These are phyloP conservation scores for Dothideomycetes sp. DNA, from an alignment of 2,329 filamentous ascomycete species.

Conservation along the genomic window DNA sequence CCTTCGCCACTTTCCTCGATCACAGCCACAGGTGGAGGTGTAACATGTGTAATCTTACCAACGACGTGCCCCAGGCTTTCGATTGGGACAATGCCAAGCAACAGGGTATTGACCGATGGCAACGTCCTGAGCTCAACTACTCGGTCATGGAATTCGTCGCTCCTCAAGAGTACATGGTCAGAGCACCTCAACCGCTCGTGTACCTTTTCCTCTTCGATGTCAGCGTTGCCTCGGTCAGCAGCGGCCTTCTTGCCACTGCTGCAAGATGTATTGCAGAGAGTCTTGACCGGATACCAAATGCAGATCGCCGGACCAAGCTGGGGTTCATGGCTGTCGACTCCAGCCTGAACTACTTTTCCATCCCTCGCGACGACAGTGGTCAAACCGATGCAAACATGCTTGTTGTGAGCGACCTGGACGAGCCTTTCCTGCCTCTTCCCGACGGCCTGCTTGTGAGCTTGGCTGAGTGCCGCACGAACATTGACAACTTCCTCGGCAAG, in stretches of 20 bases:
- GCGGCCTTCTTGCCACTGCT: constrained; percentile 80
- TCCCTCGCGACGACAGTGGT: constrained; percentile 80
- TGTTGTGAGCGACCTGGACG: constrained; percentile 87
- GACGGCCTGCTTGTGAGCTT: constrained; percentile 83
- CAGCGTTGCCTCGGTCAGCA: constrained; percentile 80
- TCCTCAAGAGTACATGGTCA: constrained; percentile 98
- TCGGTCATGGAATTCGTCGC: constrained; percentile 96
- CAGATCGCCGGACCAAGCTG: constrained; percentile 79
- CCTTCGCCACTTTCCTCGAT: constrained; percentile 91
- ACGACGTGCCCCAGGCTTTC: constrained; percentile 97
- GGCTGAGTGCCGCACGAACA: constrained; percentile 77
- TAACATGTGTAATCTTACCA: constrained; percentile 99
- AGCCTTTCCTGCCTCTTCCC: constrained; percentile 91
- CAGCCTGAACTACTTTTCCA: constrained; percentile 89
- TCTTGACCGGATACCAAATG: constrained; percentile 94
- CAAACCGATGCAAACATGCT: constrained; percentile 80
- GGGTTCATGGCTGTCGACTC: constrained; percentile 95
- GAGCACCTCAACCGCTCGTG: constrained; percentile 86
- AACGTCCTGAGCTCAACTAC: constrained; percentile 85
- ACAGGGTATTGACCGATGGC: constrained; percentile 84
- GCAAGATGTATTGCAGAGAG: constrained; percentile 92
- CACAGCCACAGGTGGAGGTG: constrained; percentile 97
- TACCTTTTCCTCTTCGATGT: constrained; percentile 95
- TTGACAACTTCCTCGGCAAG: constrained; percentile 83
- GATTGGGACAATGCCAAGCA: constrained; percentile 94